These are phyloP conservation scores for Sodiomyces alkalinus DNA, from an alignment of 2,329 filamentous ascomycete genomes.

Conservation along the genomic window DNA sequence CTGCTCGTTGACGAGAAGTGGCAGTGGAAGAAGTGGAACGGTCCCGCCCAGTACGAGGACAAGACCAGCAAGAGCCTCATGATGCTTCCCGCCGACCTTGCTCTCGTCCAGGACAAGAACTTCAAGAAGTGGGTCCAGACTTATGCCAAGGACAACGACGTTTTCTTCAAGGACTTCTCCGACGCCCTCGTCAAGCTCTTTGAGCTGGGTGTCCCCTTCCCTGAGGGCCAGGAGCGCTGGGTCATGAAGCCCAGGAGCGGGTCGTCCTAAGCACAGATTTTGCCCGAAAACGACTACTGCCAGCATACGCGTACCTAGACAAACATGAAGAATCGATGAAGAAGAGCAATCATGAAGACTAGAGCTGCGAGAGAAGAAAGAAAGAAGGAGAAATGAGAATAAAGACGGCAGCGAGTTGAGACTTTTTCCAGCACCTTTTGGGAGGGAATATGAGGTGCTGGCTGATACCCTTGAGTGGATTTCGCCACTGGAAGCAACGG, in stretches of 20 bases:
- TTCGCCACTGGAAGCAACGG: no score
- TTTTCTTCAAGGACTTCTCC: slow-evolving; percentile 88
- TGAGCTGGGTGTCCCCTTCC: slow-evolving; percentile 86
- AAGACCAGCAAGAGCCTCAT: slow-evolving; percentile 76
- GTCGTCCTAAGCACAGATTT: neutral
- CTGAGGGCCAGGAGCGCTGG: slow-evolving; percentile 44
- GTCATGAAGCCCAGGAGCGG: slow-evolving; percentile 42
- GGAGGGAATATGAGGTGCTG: no score
- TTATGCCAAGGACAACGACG: slow-evolving; percentile 81
- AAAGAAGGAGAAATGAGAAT: no score
- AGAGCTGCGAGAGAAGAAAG: no score
- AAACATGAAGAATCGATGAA: no score
- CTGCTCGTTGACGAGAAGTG: slow-evolving; percentile 86
- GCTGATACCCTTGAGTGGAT: no score
- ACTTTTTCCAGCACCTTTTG: no score
- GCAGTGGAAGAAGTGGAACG: slow-evolving; percentile 82
- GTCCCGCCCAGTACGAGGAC: slow-evolving; percentile 77
- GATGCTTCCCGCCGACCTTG: slow-evolving; percentile 94
- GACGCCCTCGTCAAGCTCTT: slow-evolving; percentile 69
- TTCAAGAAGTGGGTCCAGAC: slow-evolving; percentile 69
- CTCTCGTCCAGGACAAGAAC: slow-evolving; percentile 72
- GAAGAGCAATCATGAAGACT: no score
- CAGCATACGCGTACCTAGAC: no score
- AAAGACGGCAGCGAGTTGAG: no score
- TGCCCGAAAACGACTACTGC: no score